Evolutionary conservation across 352 stramenopile species (phyloP), one percentile per base, ranked within the genome.

Genomic region (Phytophthora idaei): DNA sequence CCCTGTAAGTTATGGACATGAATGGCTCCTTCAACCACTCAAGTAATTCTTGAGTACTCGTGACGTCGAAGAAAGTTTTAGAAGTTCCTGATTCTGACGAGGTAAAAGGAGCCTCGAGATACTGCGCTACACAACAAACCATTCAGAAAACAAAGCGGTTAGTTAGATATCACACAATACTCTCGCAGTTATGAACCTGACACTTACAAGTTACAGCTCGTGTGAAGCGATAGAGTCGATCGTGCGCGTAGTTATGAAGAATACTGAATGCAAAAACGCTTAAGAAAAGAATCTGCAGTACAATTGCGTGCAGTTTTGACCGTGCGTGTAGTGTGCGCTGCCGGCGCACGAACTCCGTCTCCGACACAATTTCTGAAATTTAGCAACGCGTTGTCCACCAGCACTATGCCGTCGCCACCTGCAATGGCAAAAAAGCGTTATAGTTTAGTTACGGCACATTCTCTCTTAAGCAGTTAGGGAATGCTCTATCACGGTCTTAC

Each of bases 251-350:
- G 12, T 69, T 66, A 27, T 66, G 36, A 27, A 80, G 65, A 32
- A 62, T 67, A 42, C 66, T 82, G 31, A 67, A 58, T 0, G 72
- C 75, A 54, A 85, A 84, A 11, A 80, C 55, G 49, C 69, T 69
- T 5, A 89, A 63, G 51, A 84, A 89, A 46, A 81, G 32, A 12
- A 76, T 36, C 15, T 89, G 77, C n/a, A 87, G 44, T 52, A 71
- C 42, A 51, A 89, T 76, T 15, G 82, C 77, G 36, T 69, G 78
- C 41, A 89, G 69, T 52, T 85, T 85, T 53, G 65, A 61, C 34
- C 75, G 73, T 27, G 84, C 73, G 49, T 73, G 76, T 7, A 57
- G 39, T 21, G 67, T 63, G 17, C 77, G 77, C 49, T 74, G 73
- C 25, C 51, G 66, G 8, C 50, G 51, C 9, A 82, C 70, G 4